Base-by-base conservation (phyloP, 169 alveolate species). In the Plasmodium malariae region DNA sequence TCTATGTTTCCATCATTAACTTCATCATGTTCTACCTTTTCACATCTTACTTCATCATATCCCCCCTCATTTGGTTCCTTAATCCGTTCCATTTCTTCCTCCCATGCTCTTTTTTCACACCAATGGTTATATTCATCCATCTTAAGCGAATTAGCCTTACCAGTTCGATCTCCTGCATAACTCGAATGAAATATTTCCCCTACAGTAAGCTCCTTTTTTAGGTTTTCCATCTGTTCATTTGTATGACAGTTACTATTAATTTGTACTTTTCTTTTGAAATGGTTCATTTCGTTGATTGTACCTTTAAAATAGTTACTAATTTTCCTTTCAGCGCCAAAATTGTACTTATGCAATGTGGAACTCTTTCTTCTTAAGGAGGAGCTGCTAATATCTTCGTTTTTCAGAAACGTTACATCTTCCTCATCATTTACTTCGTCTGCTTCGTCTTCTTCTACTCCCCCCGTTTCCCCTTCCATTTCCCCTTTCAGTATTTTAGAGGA, bases 1-100 rank as follows among this genome's bases (percentile, higher is more conserved):
- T 70, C 76, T 1, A 70, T n/a, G 17, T 78, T 78, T 37, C 70
- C 78, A 1, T 86, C 78, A 21, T 55, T 55, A 34, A 1, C 55
- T 26, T 49, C 43, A 1, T 54, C 30, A 17, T 55, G 48, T 5
- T 21, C 30, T 24, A 19, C 14, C 26, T n/a, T 12, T 24, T 24
- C 49, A n/a, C n/a, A n/a, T 48, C 17, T 21, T 45, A 40, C 17
- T 1, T 32, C 37, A 34, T 59, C 28, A 45, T 9, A 45, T 36
- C 17, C 5, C 14, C 2, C 6, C 24, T 62, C 40, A 37, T 74
- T 36, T 17, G 9, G 34, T 3, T 5, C 43, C 0, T 59, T n/a
- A n/a, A n/a, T n/a, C n/a, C n/a, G 21, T 19, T 36, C 34, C 14
- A 68, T 45, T 2, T 26, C 11, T 1, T 21, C 11, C 63, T 26